Conservation (phyloP, 768 basidiomycete genomes). For the Inosperma sp. region DNA sequence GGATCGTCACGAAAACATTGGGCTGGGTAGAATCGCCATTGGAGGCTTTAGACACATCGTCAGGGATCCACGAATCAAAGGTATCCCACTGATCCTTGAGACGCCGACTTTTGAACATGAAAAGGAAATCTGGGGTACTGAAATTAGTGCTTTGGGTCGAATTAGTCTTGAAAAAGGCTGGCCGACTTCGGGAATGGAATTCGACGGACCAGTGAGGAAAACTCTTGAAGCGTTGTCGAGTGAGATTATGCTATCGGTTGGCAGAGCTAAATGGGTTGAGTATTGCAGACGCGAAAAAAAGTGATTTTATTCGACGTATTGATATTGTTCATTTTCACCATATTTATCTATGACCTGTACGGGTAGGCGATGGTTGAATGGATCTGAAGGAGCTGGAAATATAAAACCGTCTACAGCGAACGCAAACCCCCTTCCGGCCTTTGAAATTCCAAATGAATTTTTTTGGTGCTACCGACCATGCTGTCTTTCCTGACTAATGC, state of each 20-base stretch:
- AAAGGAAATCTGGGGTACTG: conserved; percentile 61
- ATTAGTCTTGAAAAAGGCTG: background rate
- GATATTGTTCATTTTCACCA: too few species aligned
- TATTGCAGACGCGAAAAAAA: too few species aligned
- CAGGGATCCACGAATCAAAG: conserved; percentile 58
- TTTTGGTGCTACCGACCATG: too few species aligned
- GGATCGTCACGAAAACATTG: conserved; percentile 84
- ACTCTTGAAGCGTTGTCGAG: background rate
- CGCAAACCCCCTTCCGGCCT: too few species aligned
- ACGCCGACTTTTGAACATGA: conserved; percentile 68
- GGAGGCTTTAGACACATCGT: conserved; percentile 60
- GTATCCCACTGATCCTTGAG: conserved; percentile 78
- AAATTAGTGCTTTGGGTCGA: conserved; percentile 38
- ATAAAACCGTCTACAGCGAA: too few species aligned
- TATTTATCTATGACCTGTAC: too few species aligned
- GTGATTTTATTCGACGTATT: too few species aligned
- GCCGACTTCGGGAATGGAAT: background rate
- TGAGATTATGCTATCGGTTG: background rate
- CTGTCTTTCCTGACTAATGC: too few species aligned
- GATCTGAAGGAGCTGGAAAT: too few species aligned
- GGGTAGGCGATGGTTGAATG: too few species aligned
- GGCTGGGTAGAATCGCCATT: conserved; percentile 70
- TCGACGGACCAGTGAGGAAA: background rate
- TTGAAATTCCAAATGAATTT: too few species aligned
- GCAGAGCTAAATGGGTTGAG: too few species aligned